A percentile compares a stretch with the other conserved stretches of the same genome.
phyloP scores from a whole-genome alignment of 768 basidiomycete species.

The Xerocomellus intermedius region DNA sequence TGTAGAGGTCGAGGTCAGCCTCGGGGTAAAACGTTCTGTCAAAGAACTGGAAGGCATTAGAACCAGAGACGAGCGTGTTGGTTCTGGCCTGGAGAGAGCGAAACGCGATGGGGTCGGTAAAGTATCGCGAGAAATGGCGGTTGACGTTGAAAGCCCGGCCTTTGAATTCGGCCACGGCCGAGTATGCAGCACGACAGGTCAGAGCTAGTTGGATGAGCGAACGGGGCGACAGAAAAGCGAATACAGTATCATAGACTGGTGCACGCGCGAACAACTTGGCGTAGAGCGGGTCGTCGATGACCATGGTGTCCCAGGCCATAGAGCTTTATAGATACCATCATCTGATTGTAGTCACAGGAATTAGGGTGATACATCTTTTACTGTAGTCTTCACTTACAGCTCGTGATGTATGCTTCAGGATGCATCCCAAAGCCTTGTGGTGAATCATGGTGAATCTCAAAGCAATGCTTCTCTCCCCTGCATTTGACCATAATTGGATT shows the following conservation, averaged over 20 bases:
- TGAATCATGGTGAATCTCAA: too few relatives aligned
- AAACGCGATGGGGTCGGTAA: conserved; percentile 39
- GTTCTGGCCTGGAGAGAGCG: conserved; percentile 43
- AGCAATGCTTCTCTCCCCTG: too few relatives aligned
- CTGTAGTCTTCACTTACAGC: too few relatives aligned
- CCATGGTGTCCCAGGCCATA: background rate
- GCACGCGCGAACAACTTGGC: conserved; percentile 11
- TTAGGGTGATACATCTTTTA: too few relatives aligned
- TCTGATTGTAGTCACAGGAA: too few relatives aligned
- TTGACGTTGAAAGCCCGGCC: conserved; percentile 36
- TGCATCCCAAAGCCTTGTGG: too few relatives aligned
- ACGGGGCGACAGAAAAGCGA: conserved; percentile 23
- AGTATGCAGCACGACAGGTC: conserved; percentile 19
- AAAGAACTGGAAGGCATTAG: conserved; percentile 52
- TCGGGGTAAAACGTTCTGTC: conserved; percentile 42
- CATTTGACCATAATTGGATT: too few relatives aligned
- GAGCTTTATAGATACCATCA: too few relatives aligned
- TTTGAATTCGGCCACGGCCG: conserved; percentile 22
- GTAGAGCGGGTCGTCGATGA: background rate
- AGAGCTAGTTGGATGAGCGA: conserved; percentile 23
- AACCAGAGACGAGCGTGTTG: conserved; percentile 51
- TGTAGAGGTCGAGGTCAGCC: conserved; percentile 54
- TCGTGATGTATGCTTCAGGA: too few relatives aligned
- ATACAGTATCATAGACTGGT: conserved; percentile 23
- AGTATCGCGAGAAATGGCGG: conserved; percentile 35